Evolutionary conservation across 2,329 filamentous ascomycete genomes (phyloP), one percentile per base, ranked within the genome.

Genomic region (Penicillium sp.): DNA sequence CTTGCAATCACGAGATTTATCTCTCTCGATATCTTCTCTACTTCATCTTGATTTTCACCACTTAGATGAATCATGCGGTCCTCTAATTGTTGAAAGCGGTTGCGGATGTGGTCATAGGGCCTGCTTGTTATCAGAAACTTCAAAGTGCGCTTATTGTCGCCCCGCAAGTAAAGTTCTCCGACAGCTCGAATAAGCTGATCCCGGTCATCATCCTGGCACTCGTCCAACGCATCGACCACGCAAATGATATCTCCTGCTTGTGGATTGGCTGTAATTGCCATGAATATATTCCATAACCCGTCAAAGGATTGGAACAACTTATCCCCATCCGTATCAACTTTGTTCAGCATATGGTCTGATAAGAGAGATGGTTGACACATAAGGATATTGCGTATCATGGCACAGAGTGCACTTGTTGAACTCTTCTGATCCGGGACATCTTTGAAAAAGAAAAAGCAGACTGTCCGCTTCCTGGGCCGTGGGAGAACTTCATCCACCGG

Each of bases 361-460:
- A 27, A 8, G n/a, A 59, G 49, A 31, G 12, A 25, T 1, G 54
- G 55, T 14, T 58, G 62, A 6, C 35, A 67, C 57, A 0, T 9
- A 37, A 47, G 79, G 72, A 79, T 54, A 29, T 79, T 76, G n/a
- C 69, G 72, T 4, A 79, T 41, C 0, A 79, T 60, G 22, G 66
- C 69, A 27, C 69, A 67, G 0, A 79, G 37, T 11, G 75, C 75
- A 35, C 26, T 58, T 12, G 55, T 57, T 4, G 59, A 27, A 9
- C 46, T 68, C 15, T 55, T 72, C 41, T 77, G 73, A 20, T 75
- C 69, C 4, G 69, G 62, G 25, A 69, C 70, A 46, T 69, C 67
- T 33, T 77, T 77, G 66, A 79, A 79, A 59, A 79, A 79, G 63
- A 77, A 80, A 49, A 78, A 79, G 47, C 72, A 76, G 3, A 62